Evolutionary conservation across 1,139 yeast species (phyloP).

Genomic region (Suhomyces terraborum): DNA sequence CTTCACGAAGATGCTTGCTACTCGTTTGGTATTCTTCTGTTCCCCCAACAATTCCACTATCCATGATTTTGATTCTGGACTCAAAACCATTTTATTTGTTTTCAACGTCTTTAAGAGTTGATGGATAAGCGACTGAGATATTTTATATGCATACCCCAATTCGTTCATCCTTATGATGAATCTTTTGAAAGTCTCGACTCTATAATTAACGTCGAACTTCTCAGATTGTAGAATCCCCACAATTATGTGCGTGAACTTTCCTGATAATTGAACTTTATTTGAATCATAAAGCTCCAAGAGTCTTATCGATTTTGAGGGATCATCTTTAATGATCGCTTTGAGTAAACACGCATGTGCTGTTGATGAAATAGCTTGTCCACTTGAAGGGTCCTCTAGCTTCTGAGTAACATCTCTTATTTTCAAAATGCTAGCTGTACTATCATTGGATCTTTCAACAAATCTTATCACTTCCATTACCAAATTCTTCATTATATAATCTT

Average conservation of each 20-base stretch:
- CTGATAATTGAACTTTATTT: slow-evolving; percentile 22
- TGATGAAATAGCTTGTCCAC: slow-evolving; percentile 11
- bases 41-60: slow-evolving; percentile 8
- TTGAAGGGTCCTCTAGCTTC: not conserved
- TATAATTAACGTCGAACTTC: slow-evolving; percentile 19
- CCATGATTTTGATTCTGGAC: slow-evolving; percentile 11
- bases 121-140: slow-evolving; percentile 18
- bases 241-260: slow-evolving; percentile 22
- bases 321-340: slow-evolving; percentile 28
- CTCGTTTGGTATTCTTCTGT: slow-evolving; percentile 10
- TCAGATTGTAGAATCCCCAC: slow-evolving; percentile 29
- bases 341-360: slow-evolving; percentile 26
- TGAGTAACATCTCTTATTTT: slow-evolving; percentile 21
- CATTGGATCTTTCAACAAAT: slow-evolving; percentile 21
- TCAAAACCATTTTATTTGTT: slow-evolving; percentile 6
- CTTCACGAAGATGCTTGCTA: slow-evolving; percentile 5
- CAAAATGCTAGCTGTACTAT: slow-evolving; percentile 13
- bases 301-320: slow-evolving; percentile 27
- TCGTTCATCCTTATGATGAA: slow-evolving; percentile 23
- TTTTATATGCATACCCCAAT: slow-evolving; percentile 24
- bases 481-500: slow-evolving; percentile 22
- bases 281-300: slow-evolving; percentile 25
- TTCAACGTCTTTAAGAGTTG: slow-evolving; percentile 15
- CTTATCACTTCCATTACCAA: slow-evolving; percentile 25
- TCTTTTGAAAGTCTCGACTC: slow-evolving; percentile 22